phyloP scores from a whole-genome alignment of 1,284 basidiomycete genomes.

The Tetrapyrgos nigripes region DNA sequence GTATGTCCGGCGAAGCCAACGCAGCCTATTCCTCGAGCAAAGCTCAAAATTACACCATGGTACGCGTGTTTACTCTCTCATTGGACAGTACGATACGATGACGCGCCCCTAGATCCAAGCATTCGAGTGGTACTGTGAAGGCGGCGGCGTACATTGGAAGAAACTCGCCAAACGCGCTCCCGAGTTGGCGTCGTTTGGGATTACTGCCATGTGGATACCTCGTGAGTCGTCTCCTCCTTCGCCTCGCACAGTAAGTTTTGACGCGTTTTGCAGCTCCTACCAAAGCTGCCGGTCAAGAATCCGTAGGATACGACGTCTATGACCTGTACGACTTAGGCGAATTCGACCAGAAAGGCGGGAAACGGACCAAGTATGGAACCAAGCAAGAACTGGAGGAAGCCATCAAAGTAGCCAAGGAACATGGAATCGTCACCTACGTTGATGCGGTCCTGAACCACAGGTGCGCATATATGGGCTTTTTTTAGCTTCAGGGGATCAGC shows the following conservation, averaged over 20 bases:
- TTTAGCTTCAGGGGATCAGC: not conserved
- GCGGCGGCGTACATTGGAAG: slow-evolving; percentile 53
- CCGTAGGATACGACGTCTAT: slow-evolving; percentile 52
- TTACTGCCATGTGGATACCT: slow-evolving; percentile 60
- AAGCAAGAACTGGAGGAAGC: slow-evolving; percentile 55
- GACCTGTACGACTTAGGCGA: slow-evolving; percentile 53
- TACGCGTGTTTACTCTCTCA: not conserved
- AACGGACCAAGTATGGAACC: slow-evolving; percentile 62
- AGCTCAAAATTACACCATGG: slow-evolving; percentile 28
- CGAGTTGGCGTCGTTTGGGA: slow-evolving; percentile 53
- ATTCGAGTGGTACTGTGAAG: slow-evolving; percentile 35
- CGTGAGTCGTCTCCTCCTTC: slow-evolving; percentile 31
- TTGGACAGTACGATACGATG: not conserved
- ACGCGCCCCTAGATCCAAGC: slow-evolving; percentile 34
- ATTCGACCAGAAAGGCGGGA: slow-evolving; percentile 57
- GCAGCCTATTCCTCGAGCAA: slow-evolving; percentile 23
- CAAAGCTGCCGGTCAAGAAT: slow-evolving; percentile 39
- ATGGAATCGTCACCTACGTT: slow-evolving; percentile 38
- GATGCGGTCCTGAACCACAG: slow-evolving; percentile 38
- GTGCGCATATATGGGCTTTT: slow-evolving; percentile 1
- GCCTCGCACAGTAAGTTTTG: not conserved
- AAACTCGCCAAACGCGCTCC: slow-evolving; percentile 46
- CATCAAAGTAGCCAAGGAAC: slow-evolving; percentile 44
- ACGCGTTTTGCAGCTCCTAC: slow-evolving; percentile 35
- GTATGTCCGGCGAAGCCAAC: slow-evolving; percentile 25